Evolutionary conservation across 176 grass and related monocot species (phyloP), one percentile per base, ranked within the genome.

Genomic region (Luzula sylvatica): DNA sequence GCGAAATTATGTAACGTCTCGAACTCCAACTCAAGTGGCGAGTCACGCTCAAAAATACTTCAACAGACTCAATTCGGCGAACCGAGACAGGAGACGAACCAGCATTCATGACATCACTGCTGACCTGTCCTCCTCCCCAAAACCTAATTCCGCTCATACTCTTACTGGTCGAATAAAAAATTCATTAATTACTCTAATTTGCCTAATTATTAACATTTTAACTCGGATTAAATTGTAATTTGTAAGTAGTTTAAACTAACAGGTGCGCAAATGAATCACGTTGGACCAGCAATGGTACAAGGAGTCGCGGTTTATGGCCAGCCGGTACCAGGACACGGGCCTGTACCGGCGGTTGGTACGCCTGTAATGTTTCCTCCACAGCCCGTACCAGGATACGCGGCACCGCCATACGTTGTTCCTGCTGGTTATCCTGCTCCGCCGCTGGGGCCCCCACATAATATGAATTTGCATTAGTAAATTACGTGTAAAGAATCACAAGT

Each of bases 71-170:
- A 90, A 86, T 69, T 98, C 92, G 29, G 86, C 86, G 72, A 98
- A 80, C 68, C 65, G 92, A 21, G 92, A 98, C 38, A 78, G 92
- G 3, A 71, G 92, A 20, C 75, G 92, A 51, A 89, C 92, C 15
- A 98, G 92, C 66, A 98, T 98, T 59, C 92, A 98, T 52, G 92
- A 98, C 72, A 90, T 98, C 59, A 96, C 92, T 15, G 89, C 83
- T 42, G 72, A 46, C 24, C 68, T 65, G 28, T 42, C 48, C 2
- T 42, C 48, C 2, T 67, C 80, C 16, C 76, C 81, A 55, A 78
- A 62, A 22, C 70, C 62, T 23, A 77, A 73, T 29, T 65, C 52
- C 18, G 71, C 46, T 32, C 77, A 5, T 3, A 24, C 21, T 0
- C 59, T 32, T 32, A 32, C 29, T n/a, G n/a, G n/a, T n/a, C n/a